Evolutionary conservation across 2,329 filamentous ascomycete genomes (phyloP).

Genomic region (Endoconidiophora polonica): DNA sequence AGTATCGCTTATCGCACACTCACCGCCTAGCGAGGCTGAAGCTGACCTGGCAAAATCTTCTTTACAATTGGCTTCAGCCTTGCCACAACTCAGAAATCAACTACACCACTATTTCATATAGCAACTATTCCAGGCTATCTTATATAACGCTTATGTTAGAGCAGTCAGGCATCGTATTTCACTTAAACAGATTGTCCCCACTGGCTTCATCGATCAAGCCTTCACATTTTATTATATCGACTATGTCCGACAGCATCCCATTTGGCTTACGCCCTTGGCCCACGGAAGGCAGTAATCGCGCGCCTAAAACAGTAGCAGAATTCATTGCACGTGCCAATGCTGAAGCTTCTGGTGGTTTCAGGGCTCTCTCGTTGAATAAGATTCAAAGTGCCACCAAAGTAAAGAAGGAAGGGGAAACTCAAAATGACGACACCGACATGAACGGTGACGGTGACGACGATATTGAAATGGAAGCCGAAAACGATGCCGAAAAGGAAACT

Average conservation of each 20-base stretch:
- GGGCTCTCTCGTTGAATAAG: conserved; percentile 54
- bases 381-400: neutral
- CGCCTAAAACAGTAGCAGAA: conserved; percentile 46
- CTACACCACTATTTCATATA: too few relatives aligned
- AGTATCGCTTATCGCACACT: too few relatives aligned
- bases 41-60: too few relatives aligned
- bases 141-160: too few relatives aligned
- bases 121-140: too few relatives aligned
- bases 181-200: too few relatives aligned
- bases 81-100: too few relatives aligned
- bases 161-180: too few relatives aligned
- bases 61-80: too few relatives aligned
- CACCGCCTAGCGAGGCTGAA: too few relatives aligned
- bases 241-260: conserved; percentile 9
- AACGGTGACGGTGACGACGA: conserved; percentile 25
- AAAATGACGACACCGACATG: conserved; percentile 29
- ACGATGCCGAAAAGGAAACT: conserved; percentile 25
- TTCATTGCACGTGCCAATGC: conserved; percentile 65
- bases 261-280: conserved; percentile 15
- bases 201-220: neutral
- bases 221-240: neutral
- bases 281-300: conserved; percentile 35
- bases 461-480: conserved; percentile 16
- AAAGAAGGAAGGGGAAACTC: conserved; percentile 25
- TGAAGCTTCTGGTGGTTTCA: conserved; percentile 62